phyloP scores from a whole-genome alignment of 129 eudicot species.

The Tagetes erecta region DNA sequence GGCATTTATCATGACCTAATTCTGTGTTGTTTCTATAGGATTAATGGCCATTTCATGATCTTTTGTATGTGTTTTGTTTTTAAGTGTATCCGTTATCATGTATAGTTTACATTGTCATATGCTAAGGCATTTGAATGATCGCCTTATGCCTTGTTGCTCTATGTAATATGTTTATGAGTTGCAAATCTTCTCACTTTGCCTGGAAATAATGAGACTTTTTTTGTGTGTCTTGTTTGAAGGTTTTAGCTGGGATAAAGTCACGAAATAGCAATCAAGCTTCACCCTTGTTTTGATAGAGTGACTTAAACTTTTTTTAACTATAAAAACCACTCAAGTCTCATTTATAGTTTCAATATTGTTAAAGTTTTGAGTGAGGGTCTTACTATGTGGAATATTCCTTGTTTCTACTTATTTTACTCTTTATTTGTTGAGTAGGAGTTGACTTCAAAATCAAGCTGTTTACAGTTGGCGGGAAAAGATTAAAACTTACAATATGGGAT shows the following conservation, averaged over 20 bases:
- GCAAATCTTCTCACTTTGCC: neutral
- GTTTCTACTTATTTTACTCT: constrained; percentile 15
- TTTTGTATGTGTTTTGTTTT: neutral
- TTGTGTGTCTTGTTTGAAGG: neutral
- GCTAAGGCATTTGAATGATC: neutral
- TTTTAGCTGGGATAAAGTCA: too few relatives aligned
- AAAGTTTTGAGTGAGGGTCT: too few relatives aligned
- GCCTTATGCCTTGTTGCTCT: neutral
- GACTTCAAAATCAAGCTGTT: constrained; percentile 69
- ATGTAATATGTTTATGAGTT: neutral
- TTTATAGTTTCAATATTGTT: too few relatives aligned
- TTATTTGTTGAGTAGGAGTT: constrained; percentile 50
- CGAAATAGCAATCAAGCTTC: too few relatives aligned
- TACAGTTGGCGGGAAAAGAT: constrained; percentile 62
- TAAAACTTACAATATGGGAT: constrained; percentile 85
- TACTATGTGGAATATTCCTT: too few relatives aligned
- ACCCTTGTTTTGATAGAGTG: too few relatives aligned
- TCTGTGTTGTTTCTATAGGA: neutral
- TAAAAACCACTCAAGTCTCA: too few relatives aligned
- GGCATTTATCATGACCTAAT: neutral
- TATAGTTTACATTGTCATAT: neutral
- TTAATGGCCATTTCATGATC: neutral
- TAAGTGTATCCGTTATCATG: neutral
- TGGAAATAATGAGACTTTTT: neutral
- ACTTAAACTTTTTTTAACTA: too few relatives aligned